Evolutionary conservation across 2,329 filamentous ascomycete genomes (phyloP), one percentile per base, ranked within the genome.

Genomic region (Apiospora pterosperma): DNA sequence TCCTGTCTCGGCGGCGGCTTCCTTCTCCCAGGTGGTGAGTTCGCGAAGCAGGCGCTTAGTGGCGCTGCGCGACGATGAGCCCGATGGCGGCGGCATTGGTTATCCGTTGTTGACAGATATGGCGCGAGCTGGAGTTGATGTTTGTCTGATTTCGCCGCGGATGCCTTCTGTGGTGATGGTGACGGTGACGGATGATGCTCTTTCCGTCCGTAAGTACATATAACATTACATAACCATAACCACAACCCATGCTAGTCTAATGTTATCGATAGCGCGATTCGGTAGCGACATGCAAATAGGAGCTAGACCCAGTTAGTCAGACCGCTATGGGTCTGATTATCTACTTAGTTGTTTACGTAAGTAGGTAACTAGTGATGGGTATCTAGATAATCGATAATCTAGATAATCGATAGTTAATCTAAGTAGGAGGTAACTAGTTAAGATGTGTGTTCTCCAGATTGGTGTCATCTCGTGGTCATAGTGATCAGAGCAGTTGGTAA

Each of bases 41-140:
- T 90, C 87, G 71, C 84, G 85, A 67, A 88, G 75, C 66, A 90
- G 80, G 28, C 87, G 83, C 72, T 84, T 85, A 36, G 83, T 79
- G 25, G 86, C 85, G 68, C 76, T 81, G 69, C 81, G 81, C 41
- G 80, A 75, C 55, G 79, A 77, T 38, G 76, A 71, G 44, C 67
- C 67, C 36, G 67, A 67, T 34, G 73, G 65, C 64, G 67, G n/a
- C 62, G 23, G 6, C 58, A 38, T 60, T 60, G 21, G 16, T 16
- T 48, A 14, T 41, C 7, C 5, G 38, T 41, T 41, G 16, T 19
- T n/a, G 38, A 19, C 16, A 19, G 38, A n/a, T 41, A 11, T 25
- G 11, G 25, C 21, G 42, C 14, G 42, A n/a, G 21, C 42, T 23
- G 42, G 8, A 14, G 7, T 64, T 38, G 61, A 58, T 42, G 61